A percentile compares a stretch with the other conserved stretches of the same genome.
Evolutionary conservation across 164 flowering plant genomes (phyloP).

Genomic region (Dillenia turbinata): DNA sequence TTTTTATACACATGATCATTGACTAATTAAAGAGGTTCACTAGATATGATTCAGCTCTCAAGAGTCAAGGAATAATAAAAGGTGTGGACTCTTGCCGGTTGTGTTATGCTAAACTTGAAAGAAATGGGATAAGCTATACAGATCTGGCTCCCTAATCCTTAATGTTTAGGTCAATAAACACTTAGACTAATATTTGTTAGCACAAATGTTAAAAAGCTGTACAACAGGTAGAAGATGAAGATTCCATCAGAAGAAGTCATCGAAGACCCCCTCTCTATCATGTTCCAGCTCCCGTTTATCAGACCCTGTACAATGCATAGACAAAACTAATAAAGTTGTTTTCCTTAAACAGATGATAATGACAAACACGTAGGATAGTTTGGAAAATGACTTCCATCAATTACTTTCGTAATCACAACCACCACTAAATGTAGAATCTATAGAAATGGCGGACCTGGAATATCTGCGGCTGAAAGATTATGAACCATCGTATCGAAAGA

Average conservation of each 20-base stretch:
- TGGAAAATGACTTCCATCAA: neutral
- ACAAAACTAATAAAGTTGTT: conserved; percentile 18
- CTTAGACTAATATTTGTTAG: conserved; percentile 13
- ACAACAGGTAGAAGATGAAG: conserved; percentile 15
- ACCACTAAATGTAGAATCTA: conserved; percentile 6
- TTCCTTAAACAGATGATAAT: conserved; percentile 2
- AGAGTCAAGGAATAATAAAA: too few relatives aligned
- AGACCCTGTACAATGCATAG: conserved; percentile 53
- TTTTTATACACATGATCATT: too few relatives aligned
- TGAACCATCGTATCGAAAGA: conserved; percentile 53
- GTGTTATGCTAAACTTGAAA: too few relatives aligned
- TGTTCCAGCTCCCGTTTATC: conserved; percentile 43
- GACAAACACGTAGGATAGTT: conserved; percentile 2
- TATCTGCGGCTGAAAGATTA: conserved; percentile 52
- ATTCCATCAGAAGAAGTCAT: conserved; percentile 65
- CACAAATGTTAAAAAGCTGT: conserved; percentile 3
- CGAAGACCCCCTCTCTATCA: conserved; percentile 69
- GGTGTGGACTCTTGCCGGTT: too few relatives aligned
- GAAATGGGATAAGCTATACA: too few relatives aligned
- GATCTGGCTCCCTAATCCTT: too few relatives aligned
- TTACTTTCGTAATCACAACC: neutral
- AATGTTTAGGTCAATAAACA: too few relatives aligned
- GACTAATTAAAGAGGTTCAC: too few relatives aligned
- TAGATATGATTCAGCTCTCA: too few relatives aligned
- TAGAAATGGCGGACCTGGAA: conserved; percentile 47